Evolutionary conservation across 306 rosid species (phyloP), one percentile per base, ranked within the genome.

Genomic region (Vigna trinervia): DNA sequence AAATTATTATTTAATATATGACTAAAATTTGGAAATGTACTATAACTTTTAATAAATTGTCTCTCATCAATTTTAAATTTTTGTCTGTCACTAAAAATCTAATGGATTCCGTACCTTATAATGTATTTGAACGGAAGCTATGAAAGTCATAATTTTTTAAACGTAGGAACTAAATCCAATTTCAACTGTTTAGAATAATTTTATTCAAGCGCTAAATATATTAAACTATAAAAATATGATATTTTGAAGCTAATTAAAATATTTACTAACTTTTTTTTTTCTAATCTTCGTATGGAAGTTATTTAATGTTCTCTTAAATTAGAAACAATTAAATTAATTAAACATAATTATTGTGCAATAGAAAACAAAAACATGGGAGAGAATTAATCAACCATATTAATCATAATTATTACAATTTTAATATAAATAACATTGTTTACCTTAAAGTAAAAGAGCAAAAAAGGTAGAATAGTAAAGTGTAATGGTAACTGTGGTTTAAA

Each of bases 401-500:
- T 41, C 0, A 41, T 41, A n/a, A 51, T 51, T 51, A n/a, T 15
- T 51, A 1, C 14, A 4, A 15, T 50, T 14, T 13, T 14, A 50
- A 50, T 14, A 5, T 0, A 4, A 19, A 9, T 3, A 71, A 4
- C 2, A 73, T 58, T 23, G 28, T 43, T 77, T 69, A 69, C 51
- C 75, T 54, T 45, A 45, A 19, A 78, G 9, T 0, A 76, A 30
- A 30, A 34, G 34, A 36, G 10, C 6, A 46, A 15, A 26, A 39
- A n/a, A 53, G 23, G 48, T 26, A 0, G 14, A 13, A 11, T 8
- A 41, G 58, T 6, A 39, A 53, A 28, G 39, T 0, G 65, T 59
- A 67, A 19, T 17, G 11, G 19, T 39, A 50, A 69, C 13, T 12
- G 30, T 34, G 73, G 51, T 88, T 89, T 86, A 72, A 87, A 91